Percentiles rank a stretch among this genome's conserved stretches.
phyloP scores from a whole-genome alignment of 805 yeast genomes.

The Tetrapisispora arboricola region DNA sequence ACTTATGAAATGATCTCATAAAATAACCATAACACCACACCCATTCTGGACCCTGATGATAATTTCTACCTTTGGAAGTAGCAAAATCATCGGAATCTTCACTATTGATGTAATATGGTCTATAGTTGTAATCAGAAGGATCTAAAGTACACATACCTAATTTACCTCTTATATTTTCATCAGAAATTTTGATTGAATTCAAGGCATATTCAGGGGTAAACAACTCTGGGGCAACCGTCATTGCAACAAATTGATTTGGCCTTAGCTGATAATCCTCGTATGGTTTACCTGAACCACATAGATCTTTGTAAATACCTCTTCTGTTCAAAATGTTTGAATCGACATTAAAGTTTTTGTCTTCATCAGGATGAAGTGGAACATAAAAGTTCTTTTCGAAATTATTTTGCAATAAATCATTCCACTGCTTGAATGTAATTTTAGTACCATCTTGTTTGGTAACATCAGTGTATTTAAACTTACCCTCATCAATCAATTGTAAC shows the following conservation, averaged over 20 bases:
- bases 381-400: slow-evolving; percentile 76
- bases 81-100: slow-evolving; percentile 81
- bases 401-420: slow-evolving; percentile 61
- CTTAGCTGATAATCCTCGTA: slow-evolving; percentile 91
- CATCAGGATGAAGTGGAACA: slow-evolving; percentile 53
- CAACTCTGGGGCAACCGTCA: slow-evolving; percentile 90
- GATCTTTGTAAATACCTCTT: slow-evolving; percentile 89
- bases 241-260: slow-evolving; percentile 86
- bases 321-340: slow-evolving; percentile 64
- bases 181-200: slow-evolving; percentile 63
- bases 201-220: slow-evolving; percentile 54
- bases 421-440: slow-evolving; percentile 45
- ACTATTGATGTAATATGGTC: slow-evolving; percentile 78
- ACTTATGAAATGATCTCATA: slow-evolving; percentile 59
- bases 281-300: slow-evolving; percentile 70
- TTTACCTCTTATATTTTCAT: slow-evolving; percentile 69
- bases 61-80: slow-evolving; percentile 89
- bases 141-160: slow-evolving; percentile 87
- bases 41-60: slow-evolving; percentile 99
- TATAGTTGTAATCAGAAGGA: slow-evolving; percentile 83
- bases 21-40: slow-evolving; percentile 87
- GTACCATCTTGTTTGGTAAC: slow-evolving; percentile 55
- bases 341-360: slow-evolving; percentile 52
- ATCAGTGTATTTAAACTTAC: slow-evolving; percentile 44
- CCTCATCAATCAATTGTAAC: slow-evolving; percentile 41